Conservation (phyloP, 768 basidiomycete species). For the Pleurotus giganteus region DNA sequence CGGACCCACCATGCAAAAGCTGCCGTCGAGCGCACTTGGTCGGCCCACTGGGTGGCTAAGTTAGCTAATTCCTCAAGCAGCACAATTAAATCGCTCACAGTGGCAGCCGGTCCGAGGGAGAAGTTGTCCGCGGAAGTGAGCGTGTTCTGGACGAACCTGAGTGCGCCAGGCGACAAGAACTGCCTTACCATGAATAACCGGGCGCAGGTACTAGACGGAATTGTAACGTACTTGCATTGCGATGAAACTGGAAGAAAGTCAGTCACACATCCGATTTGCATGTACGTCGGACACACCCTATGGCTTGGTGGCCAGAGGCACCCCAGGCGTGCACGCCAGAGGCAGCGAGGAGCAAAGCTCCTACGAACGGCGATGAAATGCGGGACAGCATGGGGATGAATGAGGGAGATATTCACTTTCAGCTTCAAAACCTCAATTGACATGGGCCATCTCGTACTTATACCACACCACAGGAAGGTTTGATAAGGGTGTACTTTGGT, state of each 20-base stretch:
- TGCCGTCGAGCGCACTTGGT: conserved; percentile 38
- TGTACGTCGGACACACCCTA: conserved; percentile 30
- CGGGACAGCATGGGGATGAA: neutral
- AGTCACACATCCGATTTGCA: neutral
- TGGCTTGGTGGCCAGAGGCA: conserved; percentile 39
- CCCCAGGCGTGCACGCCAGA: conserved; percentile 33
- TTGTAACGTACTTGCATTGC: conserved; percentile 36
- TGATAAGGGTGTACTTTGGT: too few species aligned
- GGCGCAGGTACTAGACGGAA: too few species aligned
- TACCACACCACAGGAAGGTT: too few species aligned
- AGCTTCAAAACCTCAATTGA: too few species aligned
- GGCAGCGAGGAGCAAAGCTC: neutral
- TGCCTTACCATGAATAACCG: conserved; percentile 18
- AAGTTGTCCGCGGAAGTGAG: conserved; percentile 40
- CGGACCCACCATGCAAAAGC: conserved; percentile 35
- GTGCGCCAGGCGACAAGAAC: conserved; percentile 49
- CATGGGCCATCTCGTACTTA: too few species aligned
- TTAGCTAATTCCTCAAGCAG: neutral
- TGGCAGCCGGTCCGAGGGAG: conserved; percentile 48
- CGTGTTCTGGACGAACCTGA: conserved; percentile 43
- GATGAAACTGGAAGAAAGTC: conserved; percentile 27
- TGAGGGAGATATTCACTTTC: neutral
- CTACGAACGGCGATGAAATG: neutral
- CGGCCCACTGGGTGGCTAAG: conserved; percentile 43
- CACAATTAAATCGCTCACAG: conserved; percentile 29